Conservation (phyloP, 495 filamentous ascomycete species). For the Neurospora tetrasperma region DNA sequence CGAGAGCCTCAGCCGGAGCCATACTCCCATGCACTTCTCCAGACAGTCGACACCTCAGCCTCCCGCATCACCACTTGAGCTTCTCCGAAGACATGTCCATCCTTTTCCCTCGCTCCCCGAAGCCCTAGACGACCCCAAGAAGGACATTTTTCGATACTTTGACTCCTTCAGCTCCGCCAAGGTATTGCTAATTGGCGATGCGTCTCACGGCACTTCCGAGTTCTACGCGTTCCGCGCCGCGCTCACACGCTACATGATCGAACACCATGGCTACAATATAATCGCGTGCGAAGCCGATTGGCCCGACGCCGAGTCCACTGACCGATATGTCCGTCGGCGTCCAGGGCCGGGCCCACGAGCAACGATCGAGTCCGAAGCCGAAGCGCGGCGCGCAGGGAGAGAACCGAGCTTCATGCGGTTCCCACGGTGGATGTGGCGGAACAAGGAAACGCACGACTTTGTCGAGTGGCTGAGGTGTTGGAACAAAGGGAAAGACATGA, state of each 20-base stretch:
- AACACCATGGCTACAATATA: slow-evolving; percentile 44
- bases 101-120: not conserved
- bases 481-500: slow-evolving; percentile 26
- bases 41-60: not conserved
- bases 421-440: slow-evolving; percentile 56
- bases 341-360: slow-evolving; percentile 20
- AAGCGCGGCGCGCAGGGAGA: slow-evolving; percentile 13
- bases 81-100: not conserved
- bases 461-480: slow-evolving; percentile 46
- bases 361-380: slow-evolving; percentile 11
- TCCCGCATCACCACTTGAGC: not conserved
- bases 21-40: not conserved
- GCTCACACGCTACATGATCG: slow-evolving; percentile 44
- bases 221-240: slow-evolving; percentile 47
- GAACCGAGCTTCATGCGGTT: slow-evolving; percentile 42
- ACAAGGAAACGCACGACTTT: slow-evolving; percentile 43
- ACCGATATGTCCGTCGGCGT: slow-evolving; percentile 45
- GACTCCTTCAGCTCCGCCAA: slow-evolving; percentile 30
- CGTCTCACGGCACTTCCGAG: slow-evolving; percentile 49
- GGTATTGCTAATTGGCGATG: slow-evolving; percentile 47
- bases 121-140: not conserved
- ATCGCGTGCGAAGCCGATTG: slow-evolving; percentile 50
- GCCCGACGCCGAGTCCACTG: slow-evolving; percentile 48
- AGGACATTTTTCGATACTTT: slow-evolving; percentile 18
- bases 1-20: not conserved